Evolutionary conservation across 2,329 filamentous ascomycete genomes (phyloP).

Genomic region (Microsporum canis): DNA sequence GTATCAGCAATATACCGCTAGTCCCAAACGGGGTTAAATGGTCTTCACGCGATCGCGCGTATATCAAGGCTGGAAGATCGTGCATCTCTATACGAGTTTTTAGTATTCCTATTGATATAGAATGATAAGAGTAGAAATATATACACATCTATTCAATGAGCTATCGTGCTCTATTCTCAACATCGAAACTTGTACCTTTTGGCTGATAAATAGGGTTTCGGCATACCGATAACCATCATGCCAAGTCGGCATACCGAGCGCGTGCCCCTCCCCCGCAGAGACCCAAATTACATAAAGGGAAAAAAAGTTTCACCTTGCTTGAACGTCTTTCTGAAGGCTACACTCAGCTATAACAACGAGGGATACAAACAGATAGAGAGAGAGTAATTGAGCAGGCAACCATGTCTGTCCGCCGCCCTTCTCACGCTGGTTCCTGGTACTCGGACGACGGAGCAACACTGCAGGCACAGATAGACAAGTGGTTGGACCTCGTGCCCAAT

Average conservation of each 20-base stretch:
- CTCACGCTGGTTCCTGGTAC: slow-evolving; percentile 87
- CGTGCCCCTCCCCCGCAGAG: neutral
- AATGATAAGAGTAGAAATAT: too few relatives aligned
- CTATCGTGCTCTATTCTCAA: neutral
- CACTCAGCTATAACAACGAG: neutral
- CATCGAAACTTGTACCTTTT: neutral
- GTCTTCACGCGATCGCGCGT: neutral
- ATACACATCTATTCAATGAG: too few relatives aligned
- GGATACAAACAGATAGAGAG: neutral
- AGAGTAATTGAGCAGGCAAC: neutral
- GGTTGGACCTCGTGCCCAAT: slow-evolving; percentile 59
- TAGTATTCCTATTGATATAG: neutral
- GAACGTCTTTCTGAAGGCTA: neutral
- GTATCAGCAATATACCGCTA: neutral
- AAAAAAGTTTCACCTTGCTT: neutral
- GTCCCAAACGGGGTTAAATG: neutral
- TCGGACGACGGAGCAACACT: slow-evolving; percentile 49
- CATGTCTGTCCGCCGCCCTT: slow-evolving; percentile 45
- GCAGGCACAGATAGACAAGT: slow-evolving; percentile 58
- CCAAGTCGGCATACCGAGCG: neutral
- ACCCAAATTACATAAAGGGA: neutral
- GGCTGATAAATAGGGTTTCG: neutral
- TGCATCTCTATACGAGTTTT: neutral
- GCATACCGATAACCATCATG: neutral
- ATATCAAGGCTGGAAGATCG: neutral